A percentile compares a stretch with the other conserved stretches of the same genome.
Evolutionary conservation across 495 filamentous ascomycete species (phyloP).

Genomic region (Penicillium canariense): DNA sequence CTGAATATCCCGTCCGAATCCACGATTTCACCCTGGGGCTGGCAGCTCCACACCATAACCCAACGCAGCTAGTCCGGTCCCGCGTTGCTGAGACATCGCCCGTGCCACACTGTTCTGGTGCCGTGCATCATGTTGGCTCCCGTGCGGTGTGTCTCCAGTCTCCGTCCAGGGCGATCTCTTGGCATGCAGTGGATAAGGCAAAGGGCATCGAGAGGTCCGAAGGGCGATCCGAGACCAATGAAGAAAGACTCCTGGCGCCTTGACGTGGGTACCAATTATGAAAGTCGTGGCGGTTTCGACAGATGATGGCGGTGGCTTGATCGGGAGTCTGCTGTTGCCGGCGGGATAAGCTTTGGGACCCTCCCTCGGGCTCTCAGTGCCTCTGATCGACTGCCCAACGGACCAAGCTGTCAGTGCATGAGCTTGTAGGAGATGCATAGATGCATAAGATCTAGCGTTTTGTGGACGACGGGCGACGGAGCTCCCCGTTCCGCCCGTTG

Average conservation of each 20-base stretch:
- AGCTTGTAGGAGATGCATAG: neutral
- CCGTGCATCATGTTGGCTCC: no score
- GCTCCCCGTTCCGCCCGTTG: neutral
- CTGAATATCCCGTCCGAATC: neutral
- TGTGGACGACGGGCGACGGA: neutral
- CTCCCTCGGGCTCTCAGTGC: neutral
- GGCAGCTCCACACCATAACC: neutral
- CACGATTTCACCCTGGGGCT: neutral
- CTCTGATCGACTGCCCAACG: constrained; percentile 4
- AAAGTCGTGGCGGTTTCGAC: neutral
- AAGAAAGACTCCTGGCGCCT: neutral
- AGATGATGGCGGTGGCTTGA: neutral
- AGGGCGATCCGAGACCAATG: neutral
- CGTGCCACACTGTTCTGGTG: neutral
- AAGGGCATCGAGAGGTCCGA: neutral
- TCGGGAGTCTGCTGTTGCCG: neutral
- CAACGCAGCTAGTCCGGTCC: neutral
- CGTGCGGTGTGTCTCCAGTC: no score
- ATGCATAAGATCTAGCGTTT: neutral
- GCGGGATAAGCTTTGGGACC: neutral
- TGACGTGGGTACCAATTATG: neutral
- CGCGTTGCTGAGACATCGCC: neutral
- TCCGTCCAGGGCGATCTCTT: constrained; percentile 2
- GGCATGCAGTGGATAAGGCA: neutral
- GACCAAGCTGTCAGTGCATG: neutral